Conservation (phyloP, 2,329 filamentous ascomycete genomes). For the Aspergillus fischeri region DNA sequence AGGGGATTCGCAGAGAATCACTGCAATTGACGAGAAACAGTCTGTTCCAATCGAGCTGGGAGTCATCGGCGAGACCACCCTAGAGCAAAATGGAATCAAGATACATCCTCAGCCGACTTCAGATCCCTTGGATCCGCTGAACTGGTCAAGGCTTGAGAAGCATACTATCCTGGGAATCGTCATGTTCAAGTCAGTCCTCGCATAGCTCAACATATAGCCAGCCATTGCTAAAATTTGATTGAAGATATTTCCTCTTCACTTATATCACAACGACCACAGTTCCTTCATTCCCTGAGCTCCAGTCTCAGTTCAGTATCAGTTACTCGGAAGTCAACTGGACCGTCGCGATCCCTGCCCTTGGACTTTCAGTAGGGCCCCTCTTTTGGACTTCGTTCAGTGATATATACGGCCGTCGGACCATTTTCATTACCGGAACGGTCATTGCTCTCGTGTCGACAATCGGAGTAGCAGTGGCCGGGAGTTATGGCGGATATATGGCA, state of each 20-base stretch:
- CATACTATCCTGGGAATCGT: constrained; percentile 49
- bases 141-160: constrained; percentile 49
- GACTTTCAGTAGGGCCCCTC: constrained; percentile 49
- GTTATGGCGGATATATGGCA: constrained; percentile 52
- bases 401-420: constrained; percentile 49
- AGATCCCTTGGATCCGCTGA: constrained; percentile 52
- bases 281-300: constrained; percentile 49
- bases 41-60: not conserved
- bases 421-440: constrained; percentile 46
- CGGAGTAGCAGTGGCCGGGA: constrained; percentile 38
- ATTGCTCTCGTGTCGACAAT: constrained; percentile 43
- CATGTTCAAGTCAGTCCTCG: constrained; percentile 46
- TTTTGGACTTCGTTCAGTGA: constrained; percentile 49
- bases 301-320: constrained; percentile 44
- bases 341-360: constrained; percentile 50
- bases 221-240: not conserved
- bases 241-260: constrained; percentile 55
- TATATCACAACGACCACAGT: constrained; percentile 57
- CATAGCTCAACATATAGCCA: not conserved
- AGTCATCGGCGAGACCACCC: not conserved
- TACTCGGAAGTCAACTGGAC: constrained; percentile 53
- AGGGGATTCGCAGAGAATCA: not conserved
- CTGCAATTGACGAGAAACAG: constrained; percentile 1
- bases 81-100: constrained; percentile 24
- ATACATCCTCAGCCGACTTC: constrained; percentile 42